These are phyloP conservation scores for Litchi chinensis DNA, from an alignment of 345 rosid genomes.

Conservation along the genomic window DNA sequence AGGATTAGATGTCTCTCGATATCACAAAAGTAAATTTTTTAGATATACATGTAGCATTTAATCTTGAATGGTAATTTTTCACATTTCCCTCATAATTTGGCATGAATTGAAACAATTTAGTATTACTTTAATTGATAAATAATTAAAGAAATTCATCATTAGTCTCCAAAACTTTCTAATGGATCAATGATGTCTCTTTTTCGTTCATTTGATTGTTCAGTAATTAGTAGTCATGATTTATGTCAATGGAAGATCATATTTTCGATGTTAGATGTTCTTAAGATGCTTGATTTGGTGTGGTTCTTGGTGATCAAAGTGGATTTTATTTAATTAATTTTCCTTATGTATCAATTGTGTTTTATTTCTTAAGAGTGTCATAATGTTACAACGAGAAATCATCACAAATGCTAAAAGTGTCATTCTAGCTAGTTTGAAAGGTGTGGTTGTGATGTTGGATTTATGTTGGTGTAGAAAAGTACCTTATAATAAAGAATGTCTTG, in stretches of 20 bases:
- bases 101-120: no score
- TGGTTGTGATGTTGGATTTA: background rate
- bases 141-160: background rate
- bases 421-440: background rate
- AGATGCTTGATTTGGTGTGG: background rate
- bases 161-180: background rate
- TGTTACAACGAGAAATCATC: background rate
- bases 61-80: no score
- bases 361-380: background rate
- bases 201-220: background rate
- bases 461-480: background rate
- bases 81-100: no score
- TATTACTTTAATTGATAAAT: background rate
- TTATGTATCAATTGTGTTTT: background rate
- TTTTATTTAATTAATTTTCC: background rate
- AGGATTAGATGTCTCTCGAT: no score
- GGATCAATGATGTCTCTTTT: background rate
- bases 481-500: background rate
- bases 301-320: background rate
- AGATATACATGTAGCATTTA: no score
- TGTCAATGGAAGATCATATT: background rate
- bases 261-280: background rate
- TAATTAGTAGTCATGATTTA: background rate
- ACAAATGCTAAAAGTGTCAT: background rate
- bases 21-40: no score